Conservation (phyloP, 2,329 filamentous ascomycete species). For the Arachnopeziza araneosa region DNA sequence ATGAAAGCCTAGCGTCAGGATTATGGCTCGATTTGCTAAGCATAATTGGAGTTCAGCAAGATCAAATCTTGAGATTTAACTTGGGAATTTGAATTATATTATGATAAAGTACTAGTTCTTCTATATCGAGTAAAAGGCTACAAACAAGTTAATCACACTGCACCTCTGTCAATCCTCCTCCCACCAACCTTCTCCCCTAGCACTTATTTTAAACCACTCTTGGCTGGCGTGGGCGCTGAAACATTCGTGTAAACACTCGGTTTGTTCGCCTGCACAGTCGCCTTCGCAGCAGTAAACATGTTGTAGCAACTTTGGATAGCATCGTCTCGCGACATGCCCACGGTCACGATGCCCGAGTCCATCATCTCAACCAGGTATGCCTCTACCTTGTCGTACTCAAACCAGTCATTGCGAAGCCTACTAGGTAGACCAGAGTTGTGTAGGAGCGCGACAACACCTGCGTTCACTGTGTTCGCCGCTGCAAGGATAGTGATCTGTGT, state of each 20-base stretch:
- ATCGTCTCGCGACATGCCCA: conserved; percentile 10
- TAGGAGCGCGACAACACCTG: conserved; percentile 15
- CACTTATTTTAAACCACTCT: no score
- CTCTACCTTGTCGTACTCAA: conserved; percentile 16
- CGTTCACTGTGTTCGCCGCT: conserved; percentile 19
- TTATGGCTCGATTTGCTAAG: no score
- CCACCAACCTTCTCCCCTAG: no score
- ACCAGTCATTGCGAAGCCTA: conserved; percentile 15
- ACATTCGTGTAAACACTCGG: conserved; percentile 10
- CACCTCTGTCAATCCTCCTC: no score
- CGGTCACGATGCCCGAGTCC: conserved; percentile 10
- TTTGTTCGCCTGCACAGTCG: conserved; percentile 17
- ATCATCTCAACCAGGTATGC: conserved; percentile 15
- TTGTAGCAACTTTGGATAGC: conserved; percentile 11
- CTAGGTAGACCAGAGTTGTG: conserved; percentile 17
- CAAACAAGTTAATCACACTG: no score
- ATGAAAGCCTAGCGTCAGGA: no score
- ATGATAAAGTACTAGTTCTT: no score
- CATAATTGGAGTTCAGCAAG: no score
- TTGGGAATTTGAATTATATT: no score
- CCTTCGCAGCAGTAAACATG: conserved; percentile 14
- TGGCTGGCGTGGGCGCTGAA: no score
- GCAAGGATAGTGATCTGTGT: conserved; percentile 16
- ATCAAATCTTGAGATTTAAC: no score
- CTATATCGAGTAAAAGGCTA: no score